A percentile compares a stretch with the other conserved stretches of the same genome.
These are phyloP conservation scores for Zygoascus ofunaensis DNA, from an alignment of 805 yeast genomes.

Conservation along the genomic window DNA sequence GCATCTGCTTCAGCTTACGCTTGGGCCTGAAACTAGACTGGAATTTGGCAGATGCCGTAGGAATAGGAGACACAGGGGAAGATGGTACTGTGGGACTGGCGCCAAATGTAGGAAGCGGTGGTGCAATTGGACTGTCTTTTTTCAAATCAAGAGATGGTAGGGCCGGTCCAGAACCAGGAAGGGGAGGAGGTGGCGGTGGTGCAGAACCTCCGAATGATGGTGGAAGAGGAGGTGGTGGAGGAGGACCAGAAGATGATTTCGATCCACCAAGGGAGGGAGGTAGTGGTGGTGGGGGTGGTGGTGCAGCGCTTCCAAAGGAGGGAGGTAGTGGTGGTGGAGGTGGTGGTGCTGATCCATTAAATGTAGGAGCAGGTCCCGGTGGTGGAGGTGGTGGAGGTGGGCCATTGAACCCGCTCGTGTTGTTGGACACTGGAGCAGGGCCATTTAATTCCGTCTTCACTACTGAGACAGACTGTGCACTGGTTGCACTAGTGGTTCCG, in stretches of 20 bases:
- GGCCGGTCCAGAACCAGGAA: slow-evolving; percentile 20
- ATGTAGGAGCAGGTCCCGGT: slow-evolving; percentile 14
- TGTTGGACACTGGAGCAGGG: slow-evolving; percentile 24
- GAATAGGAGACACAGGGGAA: slow-evolving; percentile 18
- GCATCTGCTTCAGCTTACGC: slow-evolving; percentile 81
- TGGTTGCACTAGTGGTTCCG: not conserved
- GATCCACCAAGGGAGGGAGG: slow-evolving; percentile 14
- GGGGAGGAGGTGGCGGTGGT: slow-evolving; percentile 26
- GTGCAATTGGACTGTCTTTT: slow-evolving; percentile 30
- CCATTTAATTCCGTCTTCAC: slow-evolving; percentile 37
- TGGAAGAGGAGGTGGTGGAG: slow-evolving; percentile 10
- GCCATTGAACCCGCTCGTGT: slow-evolving; percentile 18
- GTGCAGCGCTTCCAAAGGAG: slow-evolving; percentile 19
- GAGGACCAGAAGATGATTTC: slow-evolving; percentile 26
- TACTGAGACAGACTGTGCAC: slow-evolving; percentile 19
- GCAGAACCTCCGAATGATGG: slow-evolving; percentile 8
- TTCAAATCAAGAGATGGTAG: not conserved
- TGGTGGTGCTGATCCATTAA: slow-evolving; percentile 21
- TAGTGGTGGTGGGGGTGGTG: slow-evolving; percentile 20
- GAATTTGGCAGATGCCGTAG: slow-evolving; percentile 14
- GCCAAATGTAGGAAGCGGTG: slow-evolving; percentile 25
- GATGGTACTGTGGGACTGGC: slow-evolving; percentile 1
- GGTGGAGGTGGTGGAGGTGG: slow-evolving; percentile 27
- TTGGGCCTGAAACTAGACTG: slow-evolving; percentile 41
- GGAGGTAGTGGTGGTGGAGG: slow-evolving; percentile 18